Conservation (phyloP, 2,329 filamentous ascomycete genomes). For the Aureobasidium subglaciale region DNA sequence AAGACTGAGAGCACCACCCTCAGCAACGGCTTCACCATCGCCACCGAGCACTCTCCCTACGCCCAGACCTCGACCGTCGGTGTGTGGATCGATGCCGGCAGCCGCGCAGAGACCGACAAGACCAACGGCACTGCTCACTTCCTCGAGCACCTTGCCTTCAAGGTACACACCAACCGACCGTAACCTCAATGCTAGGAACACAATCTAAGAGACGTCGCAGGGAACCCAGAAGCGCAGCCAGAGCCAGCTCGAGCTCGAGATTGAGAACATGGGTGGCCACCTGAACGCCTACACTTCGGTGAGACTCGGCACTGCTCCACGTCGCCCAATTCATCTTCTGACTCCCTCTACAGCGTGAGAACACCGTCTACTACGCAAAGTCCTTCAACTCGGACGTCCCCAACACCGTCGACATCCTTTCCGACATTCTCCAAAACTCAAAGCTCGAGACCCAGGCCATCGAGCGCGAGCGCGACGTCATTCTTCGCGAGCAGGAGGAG, state of each 20-base stretch:
- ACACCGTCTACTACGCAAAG: conserved; percentile 99
- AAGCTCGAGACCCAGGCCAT: conserved; percentile 90
- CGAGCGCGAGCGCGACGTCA: conserved; percentile 97
- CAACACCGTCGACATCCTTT: conserved; percentile 93
- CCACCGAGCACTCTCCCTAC: conserved; percentile 95
- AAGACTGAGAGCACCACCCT: conserved; percentile 95
- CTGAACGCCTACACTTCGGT: conserved; percentile 99
- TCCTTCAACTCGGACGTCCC: conserved; percentile 97
- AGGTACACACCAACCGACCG: conserved; percentile 52
- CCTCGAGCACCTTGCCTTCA: conserved; percentile 99
- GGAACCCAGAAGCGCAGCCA: conserved; percentile 91
- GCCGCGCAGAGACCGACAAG: conserved; percentile 93
- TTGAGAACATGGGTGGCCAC: conserved; percentile 99
- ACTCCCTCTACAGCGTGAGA: conserved; percentile 63
- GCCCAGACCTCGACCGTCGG: conserved; percentile 97
- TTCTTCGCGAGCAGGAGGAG: conserved; percentile 97
- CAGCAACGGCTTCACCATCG: conserved; percentile 96
- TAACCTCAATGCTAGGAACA: conserved; percentile 12
- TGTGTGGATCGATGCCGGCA: conserved; percentile 99
- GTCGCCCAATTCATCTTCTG: background rate
- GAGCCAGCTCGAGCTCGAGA: conserved; percentile 97
- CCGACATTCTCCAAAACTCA: conserved; percentile 98
- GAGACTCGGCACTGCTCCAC: conserved; percentile 37
- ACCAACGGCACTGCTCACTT: conserved; percentile 99
- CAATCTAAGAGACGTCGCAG: conserved; percentile 37